Percentiles rank a stretch among this genome's conserved stretches.
Conservation (phyloP, 805 yeast genomes). For the Cyberlindnera maclurae region DNA sequence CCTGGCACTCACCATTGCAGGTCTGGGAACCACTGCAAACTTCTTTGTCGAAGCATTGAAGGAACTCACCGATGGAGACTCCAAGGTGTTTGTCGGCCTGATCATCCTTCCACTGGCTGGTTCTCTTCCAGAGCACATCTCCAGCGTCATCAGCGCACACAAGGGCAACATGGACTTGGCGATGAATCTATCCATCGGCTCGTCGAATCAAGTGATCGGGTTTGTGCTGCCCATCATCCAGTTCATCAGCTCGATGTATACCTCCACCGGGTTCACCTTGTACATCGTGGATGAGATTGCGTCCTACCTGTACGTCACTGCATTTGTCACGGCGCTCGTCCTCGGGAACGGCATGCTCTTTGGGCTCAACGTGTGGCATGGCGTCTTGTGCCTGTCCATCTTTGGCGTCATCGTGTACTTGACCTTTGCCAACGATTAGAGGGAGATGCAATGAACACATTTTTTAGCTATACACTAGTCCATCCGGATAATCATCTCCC, state of each 20-base stretch:
- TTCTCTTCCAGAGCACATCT: slow-evolving; percentile 20
- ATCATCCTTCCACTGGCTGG: slow-evolving; percentile 21
- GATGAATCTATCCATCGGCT: slow-evolving; percentile 15
- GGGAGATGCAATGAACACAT: too few relatives aligned
- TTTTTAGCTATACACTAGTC: too few relatives aligned
- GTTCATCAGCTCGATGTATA: slow-evolving; percentile 18
- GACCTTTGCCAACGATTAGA: slow-evolving; percentile 3
- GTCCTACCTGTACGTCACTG: slow-evolving; percentile 9
- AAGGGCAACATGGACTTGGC: slow-evolving; percentile 20
- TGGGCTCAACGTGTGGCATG: slow-evolving; percentile 14
- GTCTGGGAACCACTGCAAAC: too few relatives aligned
- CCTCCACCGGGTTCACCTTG: slow-evolving; percentile 14
- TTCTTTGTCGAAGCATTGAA: too few relatives aligned
- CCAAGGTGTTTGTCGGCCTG: slow-evolving; percentile 19
- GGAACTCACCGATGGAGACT: slow-evolving; percentile 3
- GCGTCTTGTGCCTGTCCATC: slow-evolving; percentile 9
- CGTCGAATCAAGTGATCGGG: slow-evolving; percentile 19
- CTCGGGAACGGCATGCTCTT: slow-evolving; percentile 10
- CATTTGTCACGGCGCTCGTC: slow-evolving; percentile 7
- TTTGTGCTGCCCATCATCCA: slow-evolving; percentile 21
- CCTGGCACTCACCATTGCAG: too few relatives aligned
- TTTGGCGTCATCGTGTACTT: slow-evolving; percentile 12
- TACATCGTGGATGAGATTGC: slow-evolving; percentile 16
- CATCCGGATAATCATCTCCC: too few relatives aligned
- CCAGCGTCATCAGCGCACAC: slow-evolving; percentile 16